A percentile compares a stretch with the other conserved stretches of the same genome.
Conservation (phyloP, 345 rosid species). For the Lagerstroemia speciosa region DNA sequence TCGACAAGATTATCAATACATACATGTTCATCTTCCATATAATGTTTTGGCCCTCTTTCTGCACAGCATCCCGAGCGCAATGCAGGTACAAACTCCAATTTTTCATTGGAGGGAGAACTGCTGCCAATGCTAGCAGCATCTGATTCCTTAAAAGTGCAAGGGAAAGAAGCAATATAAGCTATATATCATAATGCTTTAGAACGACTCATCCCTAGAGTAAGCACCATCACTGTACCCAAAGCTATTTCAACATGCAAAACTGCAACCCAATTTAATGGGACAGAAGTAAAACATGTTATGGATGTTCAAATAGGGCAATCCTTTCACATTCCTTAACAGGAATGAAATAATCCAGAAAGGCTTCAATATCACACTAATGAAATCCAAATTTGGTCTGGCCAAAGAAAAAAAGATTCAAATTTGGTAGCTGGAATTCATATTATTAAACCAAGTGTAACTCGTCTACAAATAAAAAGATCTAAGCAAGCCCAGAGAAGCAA, state of each 20-base stretch:
- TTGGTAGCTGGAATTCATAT: neutral
- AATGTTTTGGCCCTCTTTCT: slow-evolving; percentile 79
- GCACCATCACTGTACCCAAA: neutral
- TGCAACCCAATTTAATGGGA: neutral
- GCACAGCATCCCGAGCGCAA: slow-evolving; percentile 91
- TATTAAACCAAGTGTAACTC: neutral
- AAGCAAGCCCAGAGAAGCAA: neutral
- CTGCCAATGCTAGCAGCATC: slow-evolving; percentile 45
- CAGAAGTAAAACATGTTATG: neutral
- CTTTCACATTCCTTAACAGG: neutral
- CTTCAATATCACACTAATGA: neutral
- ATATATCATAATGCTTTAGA: neutral
- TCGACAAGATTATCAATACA: slow-evolving; percentile 77
- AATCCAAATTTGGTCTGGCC: neutral
- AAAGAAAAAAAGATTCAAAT: no score
- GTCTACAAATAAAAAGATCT: neutral
- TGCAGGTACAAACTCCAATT: slow-evolving; percentile 41
- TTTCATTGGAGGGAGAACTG: slow-evolving; percentile 47
- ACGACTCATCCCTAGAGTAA: neutral
- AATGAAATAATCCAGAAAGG: neutral
- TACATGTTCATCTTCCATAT: slow-evolving; percentile 91
- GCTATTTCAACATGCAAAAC: neutral
- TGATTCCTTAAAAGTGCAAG: slow-evolving; percentile 39
- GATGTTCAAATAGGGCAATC: neutral
- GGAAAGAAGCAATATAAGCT: slow-evolving; percentile 4